Evolutionary conservation across 306 rosid genomes (phyloP), one percentile per base, ranked within the genome.

Genomic region (Sicyos baderoa): DNA sequence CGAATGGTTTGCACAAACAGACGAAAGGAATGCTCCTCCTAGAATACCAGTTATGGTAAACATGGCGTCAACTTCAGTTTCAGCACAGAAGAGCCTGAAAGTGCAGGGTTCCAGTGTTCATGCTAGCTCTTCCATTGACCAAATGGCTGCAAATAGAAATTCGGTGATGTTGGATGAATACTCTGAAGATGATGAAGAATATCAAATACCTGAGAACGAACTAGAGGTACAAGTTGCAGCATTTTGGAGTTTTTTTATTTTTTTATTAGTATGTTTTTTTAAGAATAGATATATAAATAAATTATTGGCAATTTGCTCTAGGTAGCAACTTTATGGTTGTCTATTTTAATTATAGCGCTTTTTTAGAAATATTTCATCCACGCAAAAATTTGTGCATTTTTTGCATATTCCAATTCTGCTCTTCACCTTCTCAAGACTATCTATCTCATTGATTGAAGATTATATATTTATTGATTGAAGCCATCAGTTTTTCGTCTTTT

Each of bases 11-110:
- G 73, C 97, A 54, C 99, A 90, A 68, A 85, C 96, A 72, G 99
- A 93, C 81, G 96, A 93, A 87, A 88, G 96, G 77, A 90, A 72
- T 73, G 97, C 99, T 78, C 87, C 87, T 76, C 88, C 97, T 11
- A 88, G 99, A 83, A 90, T 93, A 76, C 99, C 99, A 25, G 97
- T 93, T 67, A 93, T 93, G 99, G 99, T 93, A 82, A 93, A 90
- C 83, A 93, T 93, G 99, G 75, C 93, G 56, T 93, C 99, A 57
- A 70, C 99, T 75, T 84, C 91, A 42, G 84, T 64, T 80, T 74
- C 95, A 66, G 82, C 91, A 72, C 86, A 82, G 79, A 87, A 84
- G 82, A 83, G 75, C 78, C 85, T 68, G 75, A 90, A 82, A 79
- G 68, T 84, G 64, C 79, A 82, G 64, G 97, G 83, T 57, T 75